phyloP scores from a whole-genome alignment of 352 stramenopile genomes.

The Phytophthora capsici region DNA sequence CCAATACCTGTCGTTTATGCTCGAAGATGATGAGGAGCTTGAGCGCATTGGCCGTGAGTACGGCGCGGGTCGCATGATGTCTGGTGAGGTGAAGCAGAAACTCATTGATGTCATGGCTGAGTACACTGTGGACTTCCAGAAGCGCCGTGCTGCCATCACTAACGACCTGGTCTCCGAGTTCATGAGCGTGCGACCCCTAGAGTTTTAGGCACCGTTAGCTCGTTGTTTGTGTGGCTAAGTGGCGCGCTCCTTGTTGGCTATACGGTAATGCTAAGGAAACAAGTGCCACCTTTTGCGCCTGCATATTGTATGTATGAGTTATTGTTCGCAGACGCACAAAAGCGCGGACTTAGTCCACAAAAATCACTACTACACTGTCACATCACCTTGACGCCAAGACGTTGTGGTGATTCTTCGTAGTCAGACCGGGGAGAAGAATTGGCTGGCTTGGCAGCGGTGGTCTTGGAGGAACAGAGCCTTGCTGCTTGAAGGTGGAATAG shows the following conservation, averaged over 20 bases:
- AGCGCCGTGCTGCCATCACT: slow-evolving; percentile 92
- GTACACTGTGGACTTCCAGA: slow-evolving; percentile 96
- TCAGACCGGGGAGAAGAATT: slow-evolving; percentile 3
- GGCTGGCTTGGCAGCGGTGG: slow-evolving; percentile 13
- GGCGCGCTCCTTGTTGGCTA: not conserved
- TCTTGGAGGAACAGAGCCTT: slow-evolving; percentile 29
- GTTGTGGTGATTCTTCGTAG: slow-evolving; percentile 9
- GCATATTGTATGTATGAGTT: slow-evolving; percentile 29
- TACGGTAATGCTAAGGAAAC: slow-evolving; percentile 17
- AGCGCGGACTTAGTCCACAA: slow-evolving; percentile 19
- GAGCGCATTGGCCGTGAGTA: slow-evolving; percentile 95
- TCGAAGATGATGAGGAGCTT: slow-evolving; percentile 99
- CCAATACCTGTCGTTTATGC: slow-evolving; percentile 99
- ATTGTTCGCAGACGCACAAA: slow-evolving; percentile 32
- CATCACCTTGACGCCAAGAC: slow-evolving; percentile 20
- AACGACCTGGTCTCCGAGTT: slow-evolving; percentile 97
- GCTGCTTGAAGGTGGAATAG: slow-evolving; percentile 17
- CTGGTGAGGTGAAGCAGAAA: slow-evolving; percentile 97
- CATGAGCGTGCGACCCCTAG: slow-evolving; percentile 94
- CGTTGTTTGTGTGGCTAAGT: slow-evolving; percentile 13
- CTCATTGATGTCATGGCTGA: slow-evolving; percentile 94
- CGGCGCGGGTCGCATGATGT: slow-evolving; percentile 95
- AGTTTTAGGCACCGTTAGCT: slow-evolving; percentile 79
- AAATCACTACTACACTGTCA: slow-evolving; percentile 23
- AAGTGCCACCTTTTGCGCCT: slow-evolving; percentile 20